A percentile compares a stretch with the other conserved stretches of the same genome.
phyloP scores from a whole-genome alignment of 768 basidiomycete species.

The Boletellus emodensis region DNA sequence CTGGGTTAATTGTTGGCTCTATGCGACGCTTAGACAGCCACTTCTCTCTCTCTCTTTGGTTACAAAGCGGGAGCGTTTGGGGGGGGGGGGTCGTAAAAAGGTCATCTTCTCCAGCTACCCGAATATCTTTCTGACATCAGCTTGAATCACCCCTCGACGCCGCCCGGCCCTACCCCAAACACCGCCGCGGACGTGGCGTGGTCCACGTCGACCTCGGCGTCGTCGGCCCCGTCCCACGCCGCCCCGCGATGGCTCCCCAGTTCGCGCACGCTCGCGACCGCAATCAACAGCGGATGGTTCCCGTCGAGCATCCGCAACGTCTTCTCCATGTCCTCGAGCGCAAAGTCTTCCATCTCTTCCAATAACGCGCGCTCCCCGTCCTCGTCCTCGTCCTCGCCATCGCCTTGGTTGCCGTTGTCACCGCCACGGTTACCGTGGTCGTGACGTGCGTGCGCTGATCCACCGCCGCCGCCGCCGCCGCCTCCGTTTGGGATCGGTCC shows the following conservation, averaged over 20 bases:
- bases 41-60: no score
- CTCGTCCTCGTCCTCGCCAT: constrained; percentile 41
- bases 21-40: no score
- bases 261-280: constrained; percentile 68
- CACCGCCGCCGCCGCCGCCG: no score
- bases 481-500: no score
- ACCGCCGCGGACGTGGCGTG: no score
- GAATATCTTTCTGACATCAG: no score
- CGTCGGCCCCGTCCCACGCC: background rate
- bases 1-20: no score
- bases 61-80: no score
- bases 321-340: constrained; percentile 74
- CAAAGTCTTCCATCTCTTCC: constrained; percentile 83
- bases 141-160: background rate
- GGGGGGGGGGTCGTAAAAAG: no score
- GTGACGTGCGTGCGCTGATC: no score
- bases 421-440: background rate
- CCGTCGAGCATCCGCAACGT: constrained; percentile 52
- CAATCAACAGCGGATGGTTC: constrained; percentile 63
- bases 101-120: no score
- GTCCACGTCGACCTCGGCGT: background rate
- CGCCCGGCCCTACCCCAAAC: constrained; percentile 17
- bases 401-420: background rate
- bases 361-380: constrained; percentile 65
- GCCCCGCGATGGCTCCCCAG: constrained; percentile 36